Evolutionary conservation across 2,329 filamentous ascomycete species (phyloP).

Genomic region (Pseudodiploospora longispora): DNA sequence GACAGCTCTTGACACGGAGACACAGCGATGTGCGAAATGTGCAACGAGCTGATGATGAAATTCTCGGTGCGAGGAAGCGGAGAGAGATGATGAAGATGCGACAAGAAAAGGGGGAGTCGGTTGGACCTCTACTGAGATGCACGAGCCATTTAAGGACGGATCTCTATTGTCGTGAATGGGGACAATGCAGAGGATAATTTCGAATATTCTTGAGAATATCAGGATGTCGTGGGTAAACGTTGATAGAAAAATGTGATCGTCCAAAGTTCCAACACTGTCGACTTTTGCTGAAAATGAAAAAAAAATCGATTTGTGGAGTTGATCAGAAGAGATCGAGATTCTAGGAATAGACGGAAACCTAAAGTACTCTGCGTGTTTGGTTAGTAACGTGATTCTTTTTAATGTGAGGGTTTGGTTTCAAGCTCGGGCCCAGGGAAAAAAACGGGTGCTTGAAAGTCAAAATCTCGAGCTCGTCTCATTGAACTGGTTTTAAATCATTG

Average conservation of each 20-base stretch:
- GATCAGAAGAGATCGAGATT: neutral
- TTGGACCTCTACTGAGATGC: constrained; percentile 15
- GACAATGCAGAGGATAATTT: constrained; percentile 9
- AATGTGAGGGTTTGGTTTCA: no score
- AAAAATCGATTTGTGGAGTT: no score
- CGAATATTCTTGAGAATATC: constrained; percentile 3
- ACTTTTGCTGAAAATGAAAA: neutral
- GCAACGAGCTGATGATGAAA: neutral
- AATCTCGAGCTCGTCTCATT: no score
- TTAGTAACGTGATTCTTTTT: no score
- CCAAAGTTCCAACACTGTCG: constrained; percentile 3
- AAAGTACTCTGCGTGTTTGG: no score
- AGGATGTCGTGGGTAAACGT: constrained; percentile 10
- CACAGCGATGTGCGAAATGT: constrained; percentile 2
- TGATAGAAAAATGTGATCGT: constrained; percentile 5
- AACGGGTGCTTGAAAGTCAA: no score
- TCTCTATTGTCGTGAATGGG: constrained; percentile 12
- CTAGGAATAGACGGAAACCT: no score
- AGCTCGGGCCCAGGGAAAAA: no score
- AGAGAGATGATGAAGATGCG: constrained; percentile 7
- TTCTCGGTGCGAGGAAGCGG: constrained; percentile 3
- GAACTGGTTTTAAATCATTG: no score
- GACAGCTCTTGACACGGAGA: constrained; percentile 11
- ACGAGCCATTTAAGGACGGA: constrained; percentile 26
- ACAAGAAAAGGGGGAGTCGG: constrained; percentile 6